These are phyloP conservation scores for Diplogelasinospora grovesii DNA, from an alignment of 495 filamentous ascomycete genomes.

Conservation along the genomic window DNA sequence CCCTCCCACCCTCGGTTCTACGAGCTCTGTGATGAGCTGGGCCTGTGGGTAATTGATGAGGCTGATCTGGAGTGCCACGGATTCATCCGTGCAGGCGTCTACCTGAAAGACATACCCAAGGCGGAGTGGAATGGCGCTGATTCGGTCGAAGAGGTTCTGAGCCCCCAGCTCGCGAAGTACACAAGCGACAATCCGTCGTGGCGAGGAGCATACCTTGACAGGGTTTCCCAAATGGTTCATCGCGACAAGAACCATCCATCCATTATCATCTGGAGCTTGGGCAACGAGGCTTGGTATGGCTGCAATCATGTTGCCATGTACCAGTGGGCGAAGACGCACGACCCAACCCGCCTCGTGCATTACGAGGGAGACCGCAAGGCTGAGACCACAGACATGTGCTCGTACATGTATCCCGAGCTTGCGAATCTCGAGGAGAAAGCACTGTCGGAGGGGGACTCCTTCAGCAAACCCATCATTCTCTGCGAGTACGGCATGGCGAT, in stretches of 20 bases:
- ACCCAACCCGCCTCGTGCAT: conserved; percentile 54
- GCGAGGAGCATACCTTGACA: conserved; percentile 59
- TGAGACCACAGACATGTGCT: conserved; percentile 55
- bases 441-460: conserved; percentile 31
- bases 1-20: conserved; percentile 52
- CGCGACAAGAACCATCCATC: conserved; percentile 61
- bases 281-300: conserved; percentile 65
- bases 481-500: conserved; percentile 67
- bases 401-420: conserved; percentile 57
- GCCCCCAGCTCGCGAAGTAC: conserved; percentile 45
- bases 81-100: conserved; percentile 47
- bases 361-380: conserved; percentile 59
- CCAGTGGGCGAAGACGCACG: conserved; percentile 47
- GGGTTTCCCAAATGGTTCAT: conserved; percentile 54
- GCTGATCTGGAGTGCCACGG: conserved; percentile 67
- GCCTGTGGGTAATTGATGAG: conserved; percentile 65
- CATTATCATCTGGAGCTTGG: conserved; percentile 64
- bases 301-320: conserved; percentile 59
- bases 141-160: conserved; percentile 47
- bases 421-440: conserved; percentile 31
- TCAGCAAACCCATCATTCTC: conserved; percentile 51
- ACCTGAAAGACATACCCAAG: conserved; percentile 37
- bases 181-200: conserved; percentile 58
- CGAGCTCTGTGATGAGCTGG: conserved; percentile 60
- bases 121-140: conserved; percentile 42